A percentile compares a stretch with the other conserved stretches of the same genome.
phyloP scores from a whole-genome alignment of 257 asterid species.

The Jasminum sambac region DNA sequence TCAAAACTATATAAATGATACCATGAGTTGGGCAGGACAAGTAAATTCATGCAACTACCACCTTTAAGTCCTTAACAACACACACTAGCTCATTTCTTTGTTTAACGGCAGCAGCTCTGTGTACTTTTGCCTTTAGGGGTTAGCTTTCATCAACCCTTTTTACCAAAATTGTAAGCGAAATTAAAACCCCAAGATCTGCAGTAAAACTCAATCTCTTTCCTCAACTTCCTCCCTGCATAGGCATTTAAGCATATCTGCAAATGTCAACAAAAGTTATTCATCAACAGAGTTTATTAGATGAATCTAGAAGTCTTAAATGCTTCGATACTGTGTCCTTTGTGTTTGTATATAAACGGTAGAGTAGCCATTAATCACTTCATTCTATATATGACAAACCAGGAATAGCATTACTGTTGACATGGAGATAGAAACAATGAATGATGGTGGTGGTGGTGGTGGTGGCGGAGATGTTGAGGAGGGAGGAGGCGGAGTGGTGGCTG shows the following conservation, averaged over 20 bases:
- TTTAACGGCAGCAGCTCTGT: neutral
- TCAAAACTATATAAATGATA: no score
- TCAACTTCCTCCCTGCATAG: slow-evolving; percentile 38
- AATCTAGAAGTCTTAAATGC: neutral
- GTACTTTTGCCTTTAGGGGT: neutral
- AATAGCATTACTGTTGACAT: slow-evolving; percentile 10
- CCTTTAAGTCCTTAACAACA: no score
- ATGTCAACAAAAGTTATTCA: neutral
- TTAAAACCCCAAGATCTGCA: neutral
- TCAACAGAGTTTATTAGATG: neutral
- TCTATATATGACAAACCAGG: neutral
- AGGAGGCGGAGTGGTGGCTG: slow-evolving; percentile 19
- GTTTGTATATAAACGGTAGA: neutral
- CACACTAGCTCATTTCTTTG: neutral
- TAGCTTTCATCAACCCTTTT: neutral
- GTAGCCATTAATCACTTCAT: neutral
- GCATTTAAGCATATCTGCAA: slow-evolving; percentile 28
- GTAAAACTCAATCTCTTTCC: slow-evolving; percentile 22
- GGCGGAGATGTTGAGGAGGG: slow-evolving; percentile 33
- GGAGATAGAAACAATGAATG: slow-evolving; percentile 46
- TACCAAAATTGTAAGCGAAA: neutral
- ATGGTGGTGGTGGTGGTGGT: neutral
- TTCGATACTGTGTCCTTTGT: neutral
- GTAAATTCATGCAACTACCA: no score
- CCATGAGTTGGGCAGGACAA: no score